Evolutionary conservation across 2,329 filamentous ascomycete genomes (phyloP).

Genomic region (Plectosphaerella cucumerina): DNA sequence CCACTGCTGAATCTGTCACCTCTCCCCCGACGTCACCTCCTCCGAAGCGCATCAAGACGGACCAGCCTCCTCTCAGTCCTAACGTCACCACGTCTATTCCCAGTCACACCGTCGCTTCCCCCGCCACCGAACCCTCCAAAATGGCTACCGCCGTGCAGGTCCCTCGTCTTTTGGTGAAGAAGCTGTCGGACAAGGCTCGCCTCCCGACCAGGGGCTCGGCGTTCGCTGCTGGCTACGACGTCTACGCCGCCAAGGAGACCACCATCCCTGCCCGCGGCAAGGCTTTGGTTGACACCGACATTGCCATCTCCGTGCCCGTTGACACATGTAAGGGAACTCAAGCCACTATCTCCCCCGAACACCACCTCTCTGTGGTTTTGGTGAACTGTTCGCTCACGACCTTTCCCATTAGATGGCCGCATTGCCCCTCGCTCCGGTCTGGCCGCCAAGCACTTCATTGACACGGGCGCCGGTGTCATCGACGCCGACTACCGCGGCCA

Average conservation of each 20-base stretch:
- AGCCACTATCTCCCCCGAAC: not conserved
- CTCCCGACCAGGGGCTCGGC: slow-evolving; percentile 85
- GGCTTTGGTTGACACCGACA: slow-evolving; percentile 83
- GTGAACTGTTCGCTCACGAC: not conserved
- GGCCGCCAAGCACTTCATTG: slow-evolving; percentile 91
- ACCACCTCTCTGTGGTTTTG: not conserved
- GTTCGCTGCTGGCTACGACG: slow-evolving; percentile 89
- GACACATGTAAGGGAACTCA: slow-evolving; percentile 72
- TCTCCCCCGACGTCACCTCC: slow-evolving; percentile 69
- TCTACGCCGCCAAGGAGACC: slow-evolving; percentile 75
- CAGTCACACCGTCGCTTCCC: slow-evolving; percentile 15
- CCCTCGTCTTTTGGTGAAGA: slow-evolving; percentile 79
- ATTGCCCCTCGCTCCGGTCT: slow-evolving; percentile 89
- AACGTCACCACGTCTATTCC: slow-evolving; percentile 16
- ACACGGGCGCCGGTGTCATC: slow-evolving; percentile 93
- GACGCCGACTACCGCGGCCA: slow-evolving; percentile 95
- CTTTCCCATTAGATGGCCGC: slow-evolving; percentile 63
- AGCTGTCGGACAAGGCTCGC: slow-evolving; percentile 73
- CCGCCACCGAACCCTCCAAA: slow-evolving; percentile 24
- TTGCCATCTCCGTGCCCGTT: slow-evolving; percentile 83
- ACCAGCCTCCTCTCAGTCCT: slow-evolving; percentile 16
- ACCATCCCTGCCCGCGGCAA: slow-evolving; percentile 79
- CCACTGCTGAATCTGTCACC: slow-evolving; percentile 29
- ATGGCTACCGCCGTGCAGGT: slow-evolving; percentile 31
- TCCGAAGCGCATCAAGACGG: slow-evolving; percentile 73